These are phyloP conservation scores for Xylaria sp. DNA, from an alignment of 2,329 filamentous ascomycete species.

Conservation along the genomic window DNA sequence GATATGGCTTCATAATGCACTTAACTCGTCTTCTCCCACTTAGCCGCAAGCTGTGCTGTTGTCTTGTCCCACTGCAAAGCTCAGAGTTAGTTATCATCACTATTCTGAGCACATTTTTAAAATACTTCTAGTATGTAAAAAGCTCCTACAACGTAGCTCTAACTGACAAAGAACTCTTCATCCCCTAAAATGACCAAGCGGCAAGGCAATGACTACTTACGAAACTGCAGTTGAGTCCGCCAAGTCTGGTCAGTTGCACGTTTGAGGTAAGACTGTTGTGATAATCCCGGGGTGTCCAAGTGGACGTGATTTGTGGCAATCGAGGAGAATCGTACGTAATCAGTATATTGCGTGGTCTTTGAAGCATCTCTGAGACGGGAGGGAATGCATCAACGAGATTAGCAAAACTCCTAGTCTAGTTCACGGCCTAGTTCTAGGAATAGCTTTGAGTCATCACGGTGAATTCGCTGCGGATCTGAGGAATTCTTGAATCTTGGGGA, in stretches of 20 bases:
- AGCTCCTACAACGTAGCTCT: background rate
- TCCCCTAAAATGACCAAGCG: background rate
- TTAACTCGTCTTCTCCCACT: slow-evolving; percentile 43
- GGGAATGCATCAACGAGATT: slow-evolving; percentile 35
- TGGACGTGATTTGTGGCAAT: slow-evolving; percentile 15
- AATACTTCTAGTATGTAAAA: background rate
- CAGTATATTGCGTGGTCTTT: slow-evolving; percentile 42
- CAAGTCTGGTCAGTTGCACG: slow-evolving; percentile 28
- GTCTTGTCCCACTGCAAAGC: slow-evolving; percentile 38
- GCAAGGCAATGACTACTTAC: slow-evolving; percentile 11
- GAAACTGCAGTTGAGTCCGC: slow-evolving; percentile 29
- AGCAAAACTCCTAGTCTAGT: slow-evolving; percentile 35
- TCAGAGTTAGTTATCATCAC: slow-evolving; percentile 5
- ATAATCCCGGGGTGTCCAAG: slow-evolving; percentile 18
- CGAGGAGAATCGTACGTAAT: slow-evolving; percentile 31
- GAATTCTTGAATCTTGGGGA: slow-evolving; percentile 28
- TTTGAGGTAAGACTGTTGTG: slow-evolving; percentile 21
- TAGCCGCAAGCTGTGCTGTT: slow-evolving; percentile 39
- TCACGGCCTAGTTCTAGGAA: slow-evolving; percentile 39
- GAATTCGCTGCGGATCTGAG: slow-evolving; percentile 22
- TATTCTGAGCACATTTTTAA: background rate
- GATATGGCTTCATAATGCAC: slow-evolving; percentile 6
- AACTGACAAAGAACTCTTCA: background rate
- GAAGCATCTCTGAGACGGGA: slow-evolving; percentile 44
- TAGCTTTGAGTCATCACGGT: slow-evolving; percentile 43